Percentiles rank a stretch among this genome's conserved stretches.
Conservation (phyloP, 78 protist genomes). For the Chrysochromulina parva region DNA sequence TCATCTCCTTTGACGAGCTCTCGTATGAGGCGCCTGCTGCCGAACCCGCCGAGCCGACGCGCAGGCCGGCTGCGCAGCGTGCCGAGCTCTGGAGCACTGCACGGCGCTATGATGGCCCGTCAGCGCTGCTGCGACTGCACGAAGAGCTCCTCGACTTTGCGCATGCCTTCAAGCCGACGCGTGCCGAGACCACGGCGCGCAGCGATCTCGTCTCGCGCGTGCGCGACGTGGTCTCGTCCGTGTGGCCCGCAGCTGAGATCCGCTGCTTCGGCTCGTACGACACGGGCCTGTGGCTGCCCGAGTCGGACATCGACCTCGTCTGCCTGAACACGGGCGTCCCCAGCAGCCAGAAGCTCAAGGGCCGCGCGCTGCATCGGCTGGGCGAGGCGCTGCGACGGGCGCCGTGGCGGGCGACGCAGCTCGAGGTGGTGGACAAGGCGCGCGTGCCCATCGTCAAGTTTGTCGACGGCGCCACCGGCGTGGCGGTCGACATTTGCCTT, state of each 20-base stretch:
- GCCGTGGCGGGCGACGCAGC: background rate
- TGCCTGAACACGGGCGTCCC: background rate
- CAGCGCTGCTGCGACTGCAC: background rate
- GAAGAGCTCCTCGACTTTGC: background rate
- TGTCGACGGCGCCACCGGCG: slow-evolving; percentile 7
- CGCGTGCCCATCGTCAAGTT: slow-evolving; percentile 70
- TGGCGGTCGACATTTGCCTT: slow-evolving; percentile 66
- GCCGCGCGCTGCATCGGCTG: background rate
- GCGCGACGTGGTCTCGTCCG: background rate
- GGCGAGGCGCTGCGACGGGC: background rate
- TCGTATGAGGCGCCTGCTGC: too few species aligned
- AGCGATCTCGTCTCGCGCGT: background rate
- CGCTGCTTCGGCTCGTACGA: slow-evolving; percentile 39
- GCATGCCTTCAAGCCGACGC: background rate
- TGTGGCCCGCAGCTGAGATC: background rate
- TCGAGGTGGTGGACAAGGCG: slow-evolving; percentile 64
- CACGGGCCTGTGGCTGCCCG: slow-evolving; percentile 49
- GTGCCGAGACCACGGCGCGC: background rate
- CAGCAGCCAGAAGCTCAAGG: background rate
- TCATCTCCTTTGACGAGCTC: too few species aligned
- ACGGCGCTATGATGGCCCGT: background rate
- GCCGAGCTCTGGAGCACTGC: background rate
- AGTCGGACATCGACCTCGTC: slow-evolving; percentile 53
- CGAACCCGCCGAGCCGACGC: too few species aligned
- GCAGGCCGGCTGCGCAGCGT: too few species aligned